A percentile compares a stretch with the other conserved stretches of the same genome.
Conservation (phyloP, 2,329 filamentous ascomycete species). For the Microdochium paspali region DNA sequence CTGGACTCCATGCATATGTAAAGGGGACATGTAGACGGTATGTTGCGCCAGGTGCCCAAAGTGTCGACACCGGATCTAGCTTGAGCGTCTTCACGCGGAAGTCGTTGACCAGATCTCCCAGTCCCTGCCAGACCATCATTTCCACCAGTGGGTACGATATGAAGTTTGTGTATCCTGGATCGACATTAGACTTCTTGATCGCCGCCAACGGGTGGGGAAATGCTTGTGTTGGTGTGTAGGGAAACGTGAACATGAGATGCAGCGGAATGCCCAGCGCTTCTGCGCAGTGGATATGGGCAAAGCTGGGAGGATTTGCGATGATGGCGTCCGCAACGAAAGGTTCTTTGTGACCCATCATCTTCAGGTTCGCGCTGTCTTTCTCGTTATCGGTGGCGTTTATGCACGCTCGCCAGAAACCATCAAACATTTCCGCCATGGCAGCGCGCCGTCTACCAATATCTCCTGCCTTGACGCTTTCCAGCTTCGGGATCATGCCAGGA, state of each 20-base stretch:
- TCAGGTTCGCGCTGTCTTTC: conserved; percentile 47
- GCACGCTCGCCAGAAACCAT: conserved; percentile 74
- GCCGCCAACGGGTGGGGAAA: conserved; percentile 74
- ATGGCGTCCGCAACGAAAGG: conserved; percentile 69
- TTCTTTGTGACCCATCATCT: conserved; percentile 52
- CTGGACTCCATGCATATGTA: conserved; percentile 64
- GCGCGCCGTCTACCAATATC: conserved; percentile 60
- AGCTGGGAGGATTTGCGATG: conserved; percentile 73
- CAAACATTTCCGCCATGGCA: conserved; percentile 73
- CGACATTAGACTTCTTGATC: conserved; percentile 63
- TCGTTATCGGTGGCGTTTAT: conserved; percentile 65
- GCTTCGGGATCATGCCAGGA: conserved; percentile 63
- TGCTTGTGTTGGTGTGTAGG: conserved; percentile 64
- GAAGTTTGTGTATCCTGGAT: conserved; percentile 67
- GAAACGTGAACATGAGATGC: conserved; percentile 85
- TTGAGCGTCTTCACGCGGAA: conserved; percentile 61
- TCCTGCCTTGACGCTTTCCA: conserved; percentile 63
- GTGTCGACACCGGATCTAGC: conserved; percentile 63
- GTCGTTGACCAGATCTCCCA: conserved; percentile 69
- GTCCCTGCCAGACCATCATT: conserved; percentile 85
- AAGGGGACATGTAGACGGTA: conserved; percentile 67
- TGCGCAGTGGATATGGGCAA: conserved; percentile 71
- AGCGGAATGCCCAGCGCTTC: conserved; percentile 69
- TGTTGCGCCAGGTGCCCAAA: conserved; percentile 68
- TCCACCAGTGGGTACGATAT: conserved; percentile 75